Base-by-base conservation (phyloP, 1,139 yeast species). In the Meyerozyma smithsonii region DNA sequence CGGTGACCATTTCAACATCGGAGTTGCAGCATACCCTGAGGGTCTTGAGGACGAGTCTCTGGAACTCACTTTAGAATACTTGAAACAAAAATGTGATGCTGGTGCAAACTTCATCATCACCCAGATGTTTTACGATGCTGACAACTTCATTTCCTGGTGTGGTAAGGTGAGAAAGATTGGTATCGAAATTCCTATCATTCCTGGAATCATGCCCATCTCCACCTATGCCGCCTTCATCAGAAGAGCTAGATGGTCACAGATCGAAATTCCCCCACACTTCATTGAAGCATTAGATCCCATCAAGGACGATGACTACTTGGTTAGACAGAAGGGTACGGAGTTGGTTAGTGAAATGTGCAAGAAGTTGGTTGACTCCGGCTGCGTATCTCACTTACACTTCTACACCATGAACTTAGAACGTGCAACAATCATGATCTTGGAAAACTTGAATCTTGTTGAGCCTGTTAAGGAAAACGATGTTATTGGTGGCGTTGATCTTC, bases 141-240 rank as follows among this genome's bases (percentile, higher is more conserved):
- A 90, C 39, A 77, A 77, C 47, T 92, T 92, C 61, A 74, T 92
- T 43, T 51, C 63, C 21, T 92, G 98, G 98, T 89, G 95, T 54
- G 61, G 70, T 19, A 65, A 71, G 47, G 76, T 94, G 44, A 76
- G 94, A 48, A 79, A 72, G 25, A 71, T 72, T 24, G 97, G 96
- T n/a, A 75, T 92, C 47, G 72, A 72, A 36, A 80, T 86, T 41
- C 97, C 97, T 32, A 86, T 92, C 50, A 84, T 92, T 46, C 98
- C 98, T 1, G 98, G 98, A 19, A 89, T 92, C 61, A 92, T 92
- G 98, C 98, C 98, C 17, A 90, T 92, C 46, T 83, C 96, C 15
- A 88, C 97, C 8, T 90, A 90, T 64, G 87, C 95, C 28, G 81
- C 96, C 4, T 92, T 92, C 58, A 64, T 88, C 48, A 82, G 98